A percentile compares a stretch with the other conserved stretches of the same genome.
Conservation (phyloP, 352 stramenopile genomes). For the Phytophthora fragariae region DNA sequence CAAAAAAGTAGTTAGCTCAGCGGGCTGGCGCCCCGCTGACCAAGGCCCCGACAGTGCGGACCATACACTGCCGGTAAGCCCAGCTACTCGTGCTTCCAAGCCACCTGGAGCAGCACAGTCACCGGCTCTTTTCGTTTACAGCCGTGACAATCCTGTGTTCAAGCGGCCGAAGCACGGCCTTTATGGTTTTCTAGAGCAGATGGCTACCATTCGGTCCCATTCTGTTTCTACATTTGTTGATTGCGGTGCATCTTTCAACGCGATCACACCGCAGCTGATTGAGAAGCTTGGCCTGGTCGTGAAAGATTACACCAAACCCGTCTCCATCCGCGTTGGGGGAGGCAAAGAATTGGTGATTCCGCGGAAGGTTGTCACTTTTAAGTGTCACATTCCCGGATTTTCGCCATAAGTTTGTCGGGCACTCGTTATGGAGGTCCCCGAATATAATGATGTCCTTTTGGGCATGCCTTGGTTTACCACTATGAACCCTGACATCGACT, state of each 20-base stretch:
- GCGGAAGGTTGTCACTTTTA: neutral
- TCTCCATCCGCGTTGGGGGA: neutral
- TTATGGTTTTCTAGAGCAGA: neutral
- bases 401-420: neutral
- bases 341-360: neutral
- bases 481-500: neutral
- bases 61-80: neutral
- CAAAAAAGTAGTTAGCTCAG: slow-evolving; percentile 6
- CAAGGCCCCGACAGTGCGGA: neutral
- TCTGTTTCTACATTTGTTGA: neutral
- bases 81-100: slow-evolving; percentile 1
- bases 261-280: neutral
- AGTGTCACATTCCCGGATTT: neutral
- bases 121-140: slow-evolving; percentile 1
- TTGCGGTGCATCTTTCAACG: neutral
- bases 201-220: neutral
- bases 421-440: neutral
- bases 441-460: neutral
- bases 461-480: neutral
- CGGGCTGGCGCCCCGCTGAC: slow-evolving; percentile 2
- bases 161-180: neutral
- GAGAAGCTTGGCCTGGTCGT: neutral
- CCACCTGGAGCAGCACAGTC: neutral
- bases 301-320: neutral
- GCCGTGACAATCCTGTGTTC: neutral